Conservation (phyloP, 345 rosid species). For the Rhizophora apiculata region DNA sequence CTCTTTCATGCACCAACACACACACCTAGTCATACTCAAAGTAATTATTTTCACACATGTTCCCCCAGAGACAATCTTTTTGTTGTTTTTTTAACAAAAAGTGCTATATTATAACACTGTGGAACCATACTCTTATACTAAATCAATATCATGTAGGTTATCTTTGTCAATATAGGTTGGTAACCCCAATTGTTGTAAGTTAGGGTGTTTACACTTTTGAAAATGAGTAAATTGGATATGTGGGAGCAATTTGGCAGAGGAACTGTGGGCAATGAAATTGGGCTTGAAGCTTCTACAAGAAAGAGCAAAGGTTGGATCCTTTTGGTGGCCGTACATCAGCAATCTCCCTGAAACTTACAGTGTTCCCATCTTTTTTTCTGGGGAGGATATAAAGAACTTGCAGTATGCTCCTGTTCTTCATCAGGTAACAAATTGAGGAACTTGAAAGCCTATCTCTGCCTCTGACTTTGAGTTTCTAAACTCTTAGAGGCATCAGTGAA, state of each 20-base stretch:
- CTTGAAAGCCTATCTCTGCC: slow-evolving; percentile 3
- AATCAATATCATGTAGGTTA: slow-evolving; percentile 21
- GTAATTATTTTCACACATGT: too few relatives aligned
- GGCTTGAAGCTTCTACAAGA: slow-evolving; percentile 77
- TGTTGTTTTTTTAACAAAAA: not conserved
- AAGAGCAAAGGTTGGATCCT: slow-evolving; percentile 77
- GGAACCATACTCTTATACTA: slow-evolving; percentile 7
- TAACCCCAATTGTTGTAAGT: slow-evolving; percentile 29
- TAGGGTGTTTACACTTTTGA: slow-evolving; percentile 49
- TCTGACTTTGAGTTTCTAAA: not conserved
- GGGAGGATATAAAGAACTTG: slow-evolving; percentile 86
- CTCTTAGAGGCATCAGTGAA: not conserved
- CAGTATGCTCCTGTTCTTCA: slow-evolving; percentile 84
- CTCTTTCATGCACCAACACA: too few relatives aligned
- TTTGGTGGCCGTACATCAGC: slow-evolving; percentile 92
- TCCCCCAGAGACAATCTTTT: too few relatives aligned
- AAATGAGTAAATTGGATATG: slow-evolving; percentile 45
- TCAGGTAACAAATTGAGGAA: slow-evolving; percentile 49
- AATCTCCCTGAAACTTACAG: slow-evolving; percentile 78
- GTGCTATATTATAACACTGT: slow-evolving; percentile 2
- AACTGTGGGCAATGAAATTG: slow-evolving; percentile 90
- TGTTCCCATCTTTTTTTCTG: slow-evolving; percentile 80
- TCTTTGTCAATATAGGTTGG: slow-evolving; percentile 30
- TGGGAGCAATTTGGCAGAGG: slow-evolving; percentile 73
- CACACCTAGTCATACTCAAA: too few relatives aligned